Base-by-base conservation (phyloP, 139 green algal species). In the Tetraselmis striata region DNA sequence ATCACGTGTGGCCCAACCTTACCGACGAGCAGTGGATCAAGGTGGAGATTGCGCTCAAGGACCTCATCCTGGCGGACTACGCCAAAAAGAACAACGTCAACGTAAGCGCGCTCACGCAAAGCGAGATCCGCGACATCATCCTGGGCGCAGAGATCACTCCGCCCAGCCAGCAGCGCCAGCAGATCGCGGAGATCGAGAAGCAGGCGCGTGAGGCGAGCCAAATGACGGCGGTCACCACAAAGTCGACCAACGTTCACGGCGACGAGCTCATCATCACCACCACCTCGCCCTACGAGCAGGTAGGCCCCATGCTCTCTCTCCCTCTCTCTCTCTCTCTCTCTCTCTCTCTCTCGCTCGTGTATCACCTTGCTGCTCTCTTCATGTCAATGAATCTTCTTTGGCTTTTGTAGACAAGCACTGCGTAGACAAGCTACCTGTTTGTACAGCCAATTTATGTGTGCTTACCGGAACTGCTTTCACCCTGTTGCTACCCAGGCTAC, bases 81-180 rank as follows among this genome's bases (percentile, higher is more conserved):
- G 91, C 94, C 81, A 98, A 98, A 92, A 99, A 99, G 92, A 99
- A 98, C 94, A 98, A 98, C 82, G 97, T 99, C 80, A 98, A 98
- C 86, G 93, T 97, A 84, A 90, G 89, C 26, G 95, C 95, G n/a
- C 90, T 98, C 31, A 98, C 95, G 30, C 93, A 98, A 88, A 92
- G 76, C 26, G 97, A 99, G 94, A 98, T 99, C 89, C 90, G 97
- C 22, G 97, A 99, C 90, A 99, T 99, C 90, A 99, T 99, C 83
- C 88, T 99, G 83, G 97, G 97, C 30, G 96, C 97, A 23, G 97
- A 99, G 88, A 99, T 99, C 89, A 95, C 96, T 74, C 97, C 97
- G 30, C 97, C 97, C 32, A 92, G 77, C 27, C 88, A 95, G 87
- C 97, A 99, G 91, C 94, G 97, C 23, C 96, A 99, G 93, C 95